These are phyloP conservation scores for Penicillium antarcticum DNA, from an alignment of 495 filamentous ascomycete species.

Conservation along the genomic window DNA sequence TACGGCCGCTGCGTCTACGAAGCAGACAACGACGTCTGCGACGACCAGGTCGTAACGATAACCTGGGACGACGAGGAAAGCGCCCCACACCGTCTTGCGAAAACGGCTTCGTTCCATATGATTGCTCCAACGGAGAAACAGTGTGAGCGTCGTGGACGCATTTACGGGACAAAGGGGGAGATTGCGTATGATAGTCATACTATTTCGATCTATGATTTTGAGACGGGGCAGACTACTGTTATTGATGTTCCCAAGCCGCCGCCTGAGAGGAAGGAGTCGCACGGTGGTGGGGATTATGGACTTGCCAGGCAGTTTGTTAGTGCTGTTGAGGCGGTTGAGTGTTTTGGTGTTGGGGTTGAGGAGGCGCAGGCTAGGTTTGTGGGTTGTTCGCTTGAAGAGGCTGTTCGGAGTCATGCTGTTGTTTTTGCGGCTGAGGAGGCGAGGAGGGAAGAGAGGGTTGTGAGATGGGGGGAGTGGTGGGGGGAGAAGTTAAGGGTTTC, in stretches of 20 bases:
- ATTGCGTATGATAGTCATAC: conserved; percentile 62
- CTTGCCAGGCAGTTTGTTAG: conserved; percentile 74
- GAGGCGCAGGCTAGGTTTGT: conserved; percentile 73
- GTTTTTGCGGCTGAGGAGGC: conserved; percentile 95
- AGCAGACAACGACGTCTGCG: conserved; percentile 81
- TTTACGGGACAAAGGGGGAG: conserved; percentile 86
- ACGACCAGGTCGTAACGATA: conserved; percentile 86
- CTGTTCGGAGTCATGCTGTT: conserved; percentile 82
- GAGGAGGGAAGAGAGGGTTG: conserved; percentile 59
- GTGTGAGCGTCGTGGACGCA: conserved; percentile 74
- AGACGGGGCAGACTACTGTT: conserved; percentile 14
- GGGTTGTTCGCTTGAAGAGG: conserved; percentile 80
- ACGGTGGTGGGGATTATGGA: conserved; percentile 88
- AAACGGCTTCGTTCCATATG: conserved; percentile 92
- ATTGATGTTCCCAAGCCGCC: conserved; percentile 35
- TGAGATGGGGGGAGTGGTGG: conserved; percentile 85
- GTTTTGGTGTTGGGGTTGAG: conserved; percentile 59
- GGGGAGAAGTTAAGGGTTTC: conserved; percentile 33
- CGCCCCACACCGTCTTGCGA: conserved; percentile 55
- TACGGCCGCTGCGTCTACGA: conserved; percentile 95
- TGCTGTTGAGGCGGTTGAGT: conserved; percentile 78
- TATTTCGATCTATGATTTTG: conserved; percentile 45
- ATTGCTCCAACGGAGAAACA: conserved; percentile 83
- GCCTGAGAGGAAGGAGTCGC: conserved; percentile 38
- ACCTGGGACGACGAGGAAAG: conserved; percentile 60